Conservation (phyloP, 805 yeast genomes). For the Cyberlindnera maclurae region DNA sequence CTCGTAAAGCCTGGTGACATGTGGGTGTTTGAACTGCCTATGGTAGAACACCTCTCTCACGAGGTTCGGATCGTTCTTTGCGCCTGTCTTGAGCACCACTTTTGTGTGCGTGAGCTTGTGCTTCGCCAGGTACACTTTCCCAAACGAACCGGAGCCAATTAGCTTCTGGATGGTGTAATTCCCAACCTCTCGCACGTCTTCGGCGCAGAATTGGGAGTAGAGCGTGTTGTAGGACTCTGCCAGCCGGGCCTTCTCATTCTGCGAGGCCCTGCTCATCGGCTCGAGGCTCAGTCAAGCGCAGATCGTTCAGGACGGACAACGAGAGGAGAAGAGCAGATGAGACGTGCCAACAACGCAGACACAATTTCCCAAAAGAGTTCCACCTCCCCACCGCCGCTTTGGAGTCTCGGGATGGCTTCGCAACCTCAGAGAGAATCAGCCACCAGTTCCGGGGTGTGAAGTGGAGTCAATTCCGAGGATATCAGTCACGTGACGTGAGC, state of each 20-base stretch:
- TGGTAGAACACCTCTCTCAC: slow-evolving; percentile 89
- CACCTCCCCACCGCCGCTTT: too few relatives aligned
- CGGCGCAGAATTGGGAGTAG: slow-evolving; percentile 38
- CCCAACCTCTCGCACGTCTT: slow-evolving; percentile 63
- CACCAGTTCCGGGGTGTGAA: too few relatives aligned
- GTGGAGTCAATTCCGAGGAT: too few relatives aligned
- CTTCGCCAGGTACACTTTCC: slow-evolving; percentile 79
- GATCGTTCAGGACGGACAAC: too few relatives aligned
- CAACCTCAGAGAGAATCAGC: too few relatives aligned
- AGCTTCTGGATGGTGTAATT: slow-evolving; percentile 66
- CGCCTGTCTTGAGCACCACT: slow-evolving; percentile 80
- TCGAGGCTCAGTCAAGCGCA: too few relatives aligned
- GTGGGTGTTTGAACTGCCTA: slow-evolving; percentile 73
- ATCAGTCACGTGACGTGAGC: too few relatives aligned
- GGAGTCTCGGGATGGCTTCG: too few relatives aligned
- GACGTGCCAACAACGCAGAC: too few relatives aligned
- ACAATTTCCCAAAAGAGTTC: too few relatives aligned
- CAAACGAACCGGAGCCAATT: slow-evolving; percentile 91
- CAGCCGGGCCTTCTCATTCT: slow-evolving; percentile 28
- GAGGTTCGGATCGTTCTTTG: slow-evolving; percentile 71
- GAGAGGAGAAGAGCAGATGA: too few relatives aligned
- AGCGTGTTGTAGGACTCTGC: slow-evolving; percentile 61
- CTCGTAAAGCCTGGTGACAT: slow-evolving; percentile 80
- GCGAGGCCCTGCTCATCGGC: slow-evolving; percentile 11
- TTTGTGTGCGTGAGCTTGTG: slow-evolving; percentile 69